Conservation (phyloP, 345 rosid genomes). For the Eucalyptus dawsonii region DNA sequence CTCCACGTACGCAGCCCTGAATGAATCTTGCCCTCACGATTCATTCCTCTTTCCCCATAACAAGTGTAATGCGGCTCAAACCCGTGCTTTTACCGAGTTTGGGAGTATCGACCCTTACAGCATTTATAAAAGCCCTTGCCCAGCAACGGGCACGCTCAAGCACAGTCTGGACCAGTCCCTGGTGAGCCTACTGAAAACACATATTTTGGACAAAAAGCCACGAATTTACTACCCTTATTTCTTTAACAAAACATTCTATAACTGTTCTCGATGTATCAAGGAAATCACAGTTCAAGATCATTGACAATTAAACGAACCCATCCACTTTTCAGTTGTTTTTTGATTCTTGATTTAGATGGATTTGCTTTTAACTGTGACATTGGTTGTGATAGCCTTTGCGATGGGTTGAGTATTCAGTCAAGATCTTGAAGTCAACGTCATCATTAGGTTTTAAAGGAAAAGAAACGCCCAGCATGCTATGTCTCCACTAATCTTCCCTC, state of each 20-base stretch:
- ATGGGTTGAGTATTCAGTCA: not conserved
- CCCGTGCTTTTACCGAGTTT: constrained; percentile 28
- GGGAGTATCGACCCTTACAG: constrained; percentile 45
- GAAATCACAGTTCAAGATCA: not conserved
- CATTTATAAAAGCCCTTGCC: constrained; percentile 44
- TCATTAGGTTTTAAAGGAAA: not conserved
- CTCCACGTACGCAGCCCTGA: constrained; percentile 18
- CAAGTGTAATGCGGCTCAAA: constrained; percentile 25
- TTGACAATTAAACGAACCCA: not conserved
- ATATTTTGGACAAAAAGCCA: too few relatives aligned
- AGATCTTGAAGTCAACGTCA: not conserved
- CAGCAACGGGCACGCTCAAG: not conserved
- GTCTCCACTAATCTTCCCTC: not conserved
- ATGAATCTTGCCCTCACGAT: constrained; percentile 22
- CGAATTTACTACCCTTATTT: not conserved
- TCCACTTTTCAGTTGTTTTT: not conserved
- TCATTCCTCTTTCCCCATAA: constrained; percentile 41
- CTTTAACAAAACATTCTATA: not conserved
- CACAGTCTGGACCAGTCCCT: constrained; percentile 1
- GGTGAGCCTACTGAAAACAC: not conserved
- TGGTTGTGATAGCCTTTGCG: not conserved
- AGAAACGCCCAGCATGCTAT: not conserved
- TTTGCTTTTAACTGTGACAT: not conserved
- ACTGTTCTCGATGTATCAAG: not conserved
- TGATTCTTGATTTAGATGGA: not conserved